phyloP scores from a whole-genome alignment of 2,329 filamentous ascomycete genomes.

The Beauveria sp. region DNA sequence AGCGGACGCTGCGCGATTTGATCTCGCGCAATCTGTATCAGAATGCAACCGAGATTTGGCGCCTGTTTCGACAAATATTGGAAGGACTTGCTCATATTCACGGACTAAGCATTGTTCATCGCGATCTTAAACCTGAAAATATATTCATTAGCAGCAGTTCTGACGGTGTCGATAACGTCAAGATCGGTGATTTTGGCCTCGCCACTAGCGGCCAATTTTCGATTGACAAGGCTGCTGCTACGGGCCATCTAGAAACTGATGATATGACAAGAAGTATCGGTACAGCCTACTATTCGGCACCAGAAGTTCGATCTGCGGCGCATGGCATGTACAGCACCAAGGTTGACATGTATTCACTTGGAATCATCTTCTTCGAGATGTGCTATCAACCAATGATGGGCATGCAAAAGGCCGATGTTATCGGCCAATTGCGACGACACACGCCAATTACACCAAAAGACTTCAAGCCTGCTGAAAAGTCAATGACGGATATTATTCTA shows the following conservation, averaged over 20 bases:
- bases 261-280: constrained; percentile 66
- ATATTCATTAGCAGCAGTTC: constrained; percentile 69
- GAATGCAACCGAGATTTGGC: constrained; percentile 74
- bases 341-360: constrained; percentile 97
- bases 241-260: constrained; percentile 34
- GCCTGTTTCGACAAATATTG: constrained; percentile 81
- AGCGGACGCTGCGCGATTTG: constrained; percentile 80
- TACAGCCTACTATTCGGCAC: constrained; percentile 87
- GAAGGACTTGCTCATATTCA: constrained; percentile 86
- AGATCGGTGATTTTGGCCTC: constrained; percentile 93
- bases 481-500: constrained; percentile 69
- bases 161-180: constrained; percentile 79
- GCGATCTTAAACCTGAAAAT: constrained; percentile 95
- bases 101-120: constrained; percentile 82
- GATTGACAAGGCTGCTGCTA: constrained; percentile 43
- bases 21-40: constrained; percentile 70
- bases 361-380: constrained; percentile 99
- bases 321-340: constrained; percentile 81
- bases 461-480: constrained; percentile 63
- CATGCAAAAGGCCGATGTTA: constrained; percentile 54
- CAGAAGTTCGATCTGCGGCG: constrained; percentile 73
- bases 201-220: constrained; percentile 81
- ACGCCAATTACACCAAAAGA: constrained; percentile 63
- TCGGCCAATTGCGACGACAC: constrained; percentile 61
- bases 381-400: constrained; percentile 62